Percentiles rank a stretch among this genome's conserved stretches.
Conservation (phyloP, 2,329 filamentous ascomycete species). For the Amylocarpus encephaloides region DNA sequence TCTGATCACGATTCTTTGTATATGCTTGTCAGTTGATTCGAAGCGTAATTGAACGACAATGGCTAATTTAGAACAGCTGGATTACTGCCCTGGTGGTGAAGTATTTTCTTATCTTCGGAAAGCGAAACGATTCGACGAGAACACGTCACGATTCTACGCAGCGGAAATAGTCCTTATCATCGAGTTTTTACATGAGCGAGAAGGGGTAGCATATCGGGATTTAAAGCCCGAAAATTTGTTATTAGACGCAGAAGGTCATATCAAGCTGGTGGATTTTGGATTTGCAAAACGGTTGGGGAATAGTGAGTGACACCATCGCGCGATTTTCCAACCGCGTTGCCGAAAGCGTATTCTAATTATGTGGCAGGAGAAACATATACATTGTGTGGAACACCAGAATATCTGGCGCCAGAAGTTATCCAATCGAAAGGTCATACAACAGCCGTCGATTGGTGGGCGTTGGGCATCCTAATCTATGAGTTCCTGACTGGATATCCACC, state of each 20-base stretch:
- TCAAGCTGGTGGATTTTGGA: constrained; percentile 79
- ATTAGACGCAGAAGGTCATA: constrained; percentile 69
- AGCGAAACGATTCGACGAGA: constrained; percentile 71
- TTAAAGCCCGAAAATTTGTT: constrained; percentile 79
- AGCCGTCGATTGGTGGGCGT: constrained; percentile 82
- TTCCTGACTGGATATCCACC: constrained; percentile 80
- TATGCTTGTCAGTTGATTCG: constrained; percentile 51
- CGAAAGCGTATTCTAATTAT: constrained; percentile 9
- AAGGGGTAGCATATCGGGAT: constrained; percentile 75
- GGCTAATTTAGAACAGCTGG: constrained; percentile 40
- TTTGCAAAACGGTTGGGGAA: constrained; percentile 74
- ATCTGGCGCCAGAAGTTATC: constrained; percentile 78
- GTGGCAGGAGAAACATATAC: constrained; percentile 66
- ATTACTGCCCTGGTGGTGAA: constrained; percentile 78
- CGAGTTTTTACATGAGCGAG: constrained; percentile 72
- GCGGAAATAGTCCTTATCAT: constrained; percentile 79
- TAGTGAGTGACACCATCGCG: constrained; percentile 32
- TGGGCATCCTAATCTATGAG: constrained; percentile 78
- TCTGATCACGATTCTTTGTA: constrained; percentile 73
- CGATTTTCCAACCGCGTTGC: neutral
- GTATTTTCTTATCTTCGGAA: constrained; percentile 77
- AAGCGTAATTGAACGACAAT: constrained; percentile 9
- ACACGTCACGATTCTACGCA: constrained; percentile 73
- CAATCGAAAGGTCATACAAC: constrained; percentile 71
- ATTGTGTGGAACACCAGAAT: constrained; percentile 76